Evolutionary conservation across 495 filamentous ascomycete genomes (phyloP).

Genomic region (Hyaloscypha bicolor): DNA sequence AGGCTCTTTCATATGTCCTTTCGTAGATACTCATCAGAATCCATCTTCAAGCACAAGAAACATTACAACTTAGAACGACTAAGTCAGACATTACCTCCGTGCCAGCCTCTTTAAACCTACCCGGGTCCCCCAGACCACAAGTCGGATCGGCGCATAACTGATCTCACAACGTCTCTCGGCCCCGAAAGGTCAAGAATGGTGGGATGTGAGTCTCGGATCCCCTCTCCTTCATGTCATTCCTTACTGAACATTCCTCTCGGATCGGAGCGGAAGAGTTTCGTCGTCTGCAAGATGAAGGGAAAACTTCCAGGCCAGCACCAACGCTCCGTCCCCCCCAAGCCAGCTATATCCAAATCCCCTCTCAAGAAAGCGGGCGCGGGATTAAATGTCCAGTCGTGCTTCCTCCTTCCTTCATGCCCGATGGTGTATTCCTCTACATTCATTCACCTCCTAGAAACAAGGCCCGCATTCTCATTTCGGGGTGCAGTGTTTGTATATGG

Average conservation of each 20-base stretch:
- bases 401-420: slow-evolving; percentile 36
- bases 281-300: slow-evolving; percentile 17
- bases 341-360: slow-evolving; percentile 47
- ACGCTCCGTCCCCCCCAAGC: slow-evolving; percentile 12
- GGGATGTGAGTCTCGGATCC: slow-evolving; percentile 20
- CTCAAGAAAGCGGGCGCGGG: slow-evolving; percentile 46
- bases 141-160: slow-evolving; percentile 20
- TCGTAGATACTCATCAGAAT: not conserved
- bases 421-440: slow-evolving; percentile 52
- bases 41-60: not conserved
- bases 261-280: slow-evolving; percentile 31
- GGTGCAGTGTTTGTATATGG: slow-evolving; percentile 51
- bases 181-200: slow-evolving; percentile 23
- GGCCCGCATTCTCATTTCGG: slow-evolving; percentile 40
- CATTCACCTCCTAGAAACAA: slow-evolving; percentile 51
- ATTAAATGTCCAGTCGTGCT: slow-evolving; percentile 52
- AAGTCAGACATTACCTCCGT: slow-evolving; percentile 28
- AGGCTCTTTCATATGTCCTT: not conserved
- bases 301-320: slow-evolving; percentile 22
- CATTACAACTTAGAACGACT: not conserved
- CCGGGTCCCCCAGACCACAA: slow-evolving; percentile 16
- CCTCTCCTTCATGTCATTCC: not conserved
- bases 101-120: slow-evolving; percentile 24
- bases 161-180: not conserved
- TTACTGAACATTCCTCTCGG: slow-evolving; percentile 7